Conservation (phyloP, 768 basidiomycete species). For the Mycena rosella region DNA sequence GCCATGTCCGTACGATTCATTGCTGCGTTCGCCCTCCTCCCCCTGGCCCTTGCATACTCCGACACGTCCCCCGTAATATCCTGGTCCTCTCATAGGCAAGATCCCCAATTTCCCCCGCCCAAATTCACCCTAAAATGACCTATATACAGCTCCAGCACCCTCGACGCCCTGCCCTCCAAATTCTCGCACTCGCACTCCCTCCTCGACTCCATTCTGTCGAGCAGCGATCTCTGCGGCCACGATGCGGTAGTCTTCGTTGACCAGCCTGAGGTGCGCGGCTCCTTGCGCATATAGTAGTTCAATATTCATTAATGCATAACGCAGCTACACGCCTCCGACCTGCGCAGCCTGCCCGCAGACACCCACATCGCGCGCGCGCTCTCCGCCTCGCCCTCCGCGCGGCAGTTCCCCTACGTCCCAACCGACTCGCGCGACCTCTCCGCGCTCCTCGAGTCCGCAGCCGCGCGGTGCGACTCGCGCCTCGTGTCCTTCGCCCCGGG, state of each 20-base stretch:
- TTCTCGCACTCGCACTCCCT: slow-evolving; percentile 49
- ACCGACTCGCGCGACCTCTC: slow-evolving; percentile 44
- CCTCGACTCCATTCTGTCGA: slow-evolving; percentile 58
- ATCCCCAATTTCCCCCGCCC: neutral
- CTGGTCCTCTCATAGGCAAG: slow-evolving; percentile 79
- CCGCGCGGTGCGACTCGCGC: slow-evolving; percentile 66
- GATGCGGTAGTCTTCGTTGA: slow-evolving; percentile 78
- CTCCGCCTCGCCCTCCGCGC: slow-evolving; percentile 62
- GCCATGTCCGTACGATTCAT: slow-evolving; percentile 60
- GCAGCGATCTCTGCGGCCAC: slow-evolving; percentile 67
- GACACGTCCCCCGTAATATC: slow-evolving; percentile 74
- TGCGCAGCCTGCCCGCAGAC: slow-evolving; percentile 68
- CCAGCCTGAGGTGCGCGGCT: slow-evolving; percentile 76
- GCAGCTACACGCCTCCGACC: slow-evolving; percentile 83
- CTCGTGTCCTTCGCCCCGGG: slow-evolving; percentile 58
- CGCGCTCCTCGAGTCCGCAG: slow-evolving; percentile 57
- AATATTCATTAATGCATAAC: slow-evolving; percentile 22
- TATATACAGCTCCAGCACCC: slow-evolving; percentile 58
- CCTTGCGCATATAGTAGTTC: neutral
- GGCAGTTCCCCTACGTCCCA: slow-evolving; percentile 74
- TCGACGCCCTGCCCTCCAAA: slow-evolving; percentile 57
- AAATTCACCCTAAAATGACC: slow-evolving; percentile 1
- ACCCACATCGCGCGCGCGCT: slow-evolving; percentile 64
- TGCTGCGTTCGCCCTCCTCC: slow-evolving; percentile 60
- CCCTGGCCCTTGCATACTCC: slow-evolving; percentile 67